Evolutionary conservation across 179 eudicot genomes (phyloP).

Genomic region (Nepenthes alata): DNA sequence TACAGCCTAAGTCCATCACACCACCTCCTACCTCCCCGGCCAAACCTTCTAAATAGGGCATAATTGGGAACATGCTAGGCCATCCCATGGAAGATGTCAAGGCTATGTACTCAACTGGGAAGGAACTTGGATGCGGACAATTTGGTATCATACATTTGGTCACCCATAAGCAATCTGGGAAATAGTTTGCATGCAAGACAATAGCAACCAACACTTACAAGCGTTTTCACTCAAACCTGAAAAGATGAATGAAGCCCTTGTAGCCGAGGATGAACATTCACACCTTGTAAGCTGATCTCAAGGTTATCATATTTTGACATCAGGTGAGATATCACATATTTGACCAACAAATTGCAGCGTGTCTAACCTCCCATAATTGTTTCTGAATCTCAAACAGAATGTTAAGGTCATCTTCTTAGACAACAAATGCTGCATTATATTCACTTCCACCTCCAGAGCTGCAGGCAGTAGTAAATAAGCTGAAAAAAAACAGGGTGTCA

Average conservation of each 20-base stretch:
- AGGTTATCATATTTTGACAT: background rate
- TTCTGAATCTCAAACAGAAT: constrained; percentile 77
- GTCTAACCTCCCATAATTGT: constrained; percentile 52
- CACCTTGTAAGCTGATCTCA: background rate
- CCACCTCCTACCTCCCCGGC: constrained; percentile 15
- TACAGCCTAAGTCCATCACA: constrained; percentile 8
- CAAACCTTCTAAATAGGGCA: constrained; percentile 20
- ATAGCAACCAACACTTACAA: constrained; percentile 26
- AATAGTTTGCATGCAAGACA: constrained; percentile 57
- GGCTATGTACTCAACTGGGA: constrained; percentile 35
- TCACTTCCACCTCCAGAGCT: constrained; percentile 56
- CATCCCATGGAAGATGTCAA: constrained; percentile 63
- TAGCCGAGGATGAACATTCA: background rate
- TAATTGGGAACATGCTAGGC: constrained; percentile 43
- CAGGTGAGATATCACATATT: background rate
- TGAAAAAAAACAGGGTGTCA: constrained; percentile 15
- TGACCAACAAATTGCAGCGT: background rate
- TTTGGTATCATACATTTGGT: constrained; percentile 60
- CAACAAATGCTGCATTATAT: constrained; percentile 86
- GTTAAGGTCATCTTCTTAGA: constrained; percentile 64
- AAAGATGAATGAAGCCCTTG: background rate
- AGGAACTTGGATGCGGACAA: constrained; percentile 66
- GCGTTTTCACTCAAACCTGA: too few relatives aligned
- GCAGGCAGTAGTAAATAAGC: constrained; percentile 55
- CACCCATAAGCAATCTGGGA: constrained; percentile 41